Evolutionary conservation across 2,329 filamentous ascomycete genomes (phyloP), one percentile per base, ranked within the genome.

Genomic region (Hypoxylon sp.): DNA sequence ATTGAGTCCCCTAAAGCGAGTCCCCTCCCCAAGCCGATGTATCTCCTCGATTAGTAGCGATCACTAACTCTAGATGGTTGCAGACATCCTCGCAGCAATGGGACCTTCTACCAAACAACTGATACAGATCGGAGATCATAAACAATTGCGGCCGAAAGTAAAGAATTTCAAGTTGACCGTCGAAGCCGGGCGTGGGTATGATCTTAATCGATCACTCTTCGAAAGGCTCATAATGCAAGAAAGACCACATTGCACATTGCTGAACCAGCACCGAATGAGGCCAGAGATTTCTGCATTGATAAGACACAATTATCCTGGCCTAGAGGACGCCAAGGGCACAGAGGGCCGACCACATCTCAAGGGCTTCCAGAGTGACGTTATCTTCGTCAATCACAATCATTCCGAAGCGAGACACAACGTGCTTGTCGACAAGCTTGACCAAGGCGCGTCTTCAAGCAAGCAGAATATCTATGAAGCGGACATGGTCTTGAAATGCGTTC

Each of bases 111-210:
- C 87, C 0, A 85, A 91, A 66, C 90, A 93, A 42, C 75, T 93
- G 0, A 85, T 93, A 0, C 77, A 92, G 1, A 93, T 94, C 10
- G 92, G 92, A 0, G 92, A 94, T 60, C 91, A 94, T 75, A 86
- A 91, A 61, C 92, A 94, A 69, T 83, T 94, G 0, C 86, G 91
- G 0, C 92, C 91, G 0, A 92, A 93, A 72, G 82, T 88, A 60
- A 87, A 85, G 37, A 89, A 86, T 58, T 92, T 89, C 70, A 78
- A 76, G 0, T 77, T 94, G 0, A 88, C 83, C 0, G 84, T 90
- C 0, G 91, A 93, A 69, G 86, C 87, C 22, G 90, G 89, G 0
- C 82, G 87, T 6, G 90, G 91, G 0, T 93, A 86, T 71, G 85
- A 93, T 64, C 82, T 93, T 1, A 91, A 93, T 68, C 76, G 85